Evolutionary conservation across 2,329 filamentous ascomycete genomes (phyloP), one percentile per base, ranked within the genome.

Genomic region (Teratosphaeria viscida): DNA sequence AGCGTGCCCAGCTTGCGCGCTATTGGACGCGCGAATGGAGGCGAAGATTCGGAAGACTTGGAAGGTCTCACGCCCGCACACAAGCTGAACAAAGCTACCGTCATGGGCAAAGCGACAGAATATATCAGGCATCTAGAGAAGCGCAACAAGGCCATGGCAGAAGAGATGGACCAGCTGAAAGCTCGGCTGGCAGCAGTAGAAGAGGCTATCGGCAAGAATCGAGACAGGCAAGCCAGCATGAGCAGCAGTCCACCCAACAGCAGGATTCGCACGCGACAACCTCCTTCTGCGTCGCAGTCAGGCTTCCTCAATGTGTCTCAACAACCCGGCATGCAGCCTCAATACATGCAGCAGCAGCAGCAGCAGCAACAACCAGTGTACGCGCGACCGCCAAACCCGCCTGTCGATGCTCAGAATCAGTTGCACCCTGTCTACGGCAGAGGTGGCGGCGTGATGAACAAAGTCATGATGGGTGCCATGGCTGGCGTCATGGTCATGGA

Each of bases 81-180:
- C 76, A 97, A 97, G 74, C 79, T 96, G 32, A 97, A 97, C 78
- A 97, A 97, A 74, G 92, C 92, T n/a, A 96, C 92, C 2, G 90
- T 97, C 56, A 77, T 97, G 52, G 92, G 90, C 65, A 97, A 97
- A 74, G 92, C 92, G 2, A 96, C 92, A 5, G 92, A 97, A 72
- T 97, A 97, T 67, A 97, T 97, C 65, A 84, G 87, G 43, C 92
- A 97, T 74, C 78, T 97, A 1, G 92, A 97, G 74, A 95, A 95
- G 76, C 85, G 91, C 12, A 95, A 95, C 68, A 88, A 85, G 65
- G 85, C 88, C 5, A 78, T 96, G 10, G 78, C 86, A 57, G 90
- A 95, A 54, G 91, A 97, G 71, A 92, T 96, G 69, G 81, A 77
- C 34, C 83, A 83, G 14, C 83, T 96, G 76, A 92, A 92, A 72